Evolutionary conservation across 306 rosid genomes (phyloP).

Genomic region (Citrullus colocynthis): DNA sequence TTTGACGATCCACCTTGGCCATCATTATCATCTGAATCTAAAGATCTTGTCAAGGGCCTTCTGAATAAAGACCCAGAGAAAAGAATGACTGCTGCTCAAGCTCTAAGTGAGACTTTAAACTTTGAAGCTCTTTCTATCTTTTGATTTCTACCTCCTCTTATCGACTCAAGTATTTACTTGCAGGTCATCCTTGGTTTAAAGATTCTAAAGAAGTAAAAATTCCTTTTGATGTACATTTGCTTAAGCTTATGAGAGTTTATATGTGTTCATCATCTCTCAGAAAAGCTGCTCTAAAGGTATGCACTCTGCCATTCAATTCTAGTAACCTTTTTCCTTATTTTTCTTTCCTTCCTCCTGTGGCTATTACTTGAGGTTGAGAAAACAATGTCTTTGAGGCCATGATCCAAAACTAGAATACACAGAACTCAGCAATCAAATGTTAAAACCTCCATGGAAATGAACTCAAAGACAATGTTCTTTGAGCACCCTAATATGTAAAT

Average conservation of each 20-base stretch:
- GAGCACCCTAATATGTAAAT: background rate
- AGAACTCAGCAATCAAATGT: background rate
- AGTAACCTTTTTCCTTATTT: background rate
- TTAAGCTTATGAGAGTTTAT: constrained; percentile 80
- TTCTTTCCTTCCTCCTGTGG: background rate
- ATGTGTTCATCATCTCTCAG: constrained; percentile 84
- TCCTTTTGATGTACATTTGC: constrained; percentile 62
- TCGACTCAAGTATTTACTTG: constrained; percentile 5
- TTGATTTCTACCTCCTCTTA: constrained; percentile 19
- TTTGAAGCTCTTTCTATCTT: background rate
- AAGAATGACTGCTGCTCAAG: constrained; percentile 91
- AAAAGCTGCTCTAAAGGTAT: constrained; percentile 82
- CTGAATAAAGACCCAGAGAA: constrained; percentile 83
- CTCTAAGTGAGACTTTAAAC: constrained; percentile 41
- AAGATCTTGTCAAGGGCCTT: constrained; percentile 73
- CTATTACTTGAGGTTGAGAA: background rate
- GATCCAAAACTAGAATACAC: background rate
- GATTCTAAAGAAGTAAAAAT: constrained; percentile 42
- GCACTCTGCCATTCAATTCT: constrained; percentile 16
- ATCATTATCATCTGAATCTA: constrained; percentile 59
- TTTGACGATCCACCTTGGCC: constrained; percentile 96
- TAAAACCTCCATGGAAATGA: background rate
- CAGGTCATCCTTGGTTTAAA: constrained; percentile 94
- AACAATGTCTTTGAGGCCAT: background rate
- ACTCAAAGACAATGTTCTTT: background rate